These are phyloP conservation scores for Syzygium aqueum DNA, from an alignment of 345 rosid genomes.

Conservation along the genomic window DNA sequence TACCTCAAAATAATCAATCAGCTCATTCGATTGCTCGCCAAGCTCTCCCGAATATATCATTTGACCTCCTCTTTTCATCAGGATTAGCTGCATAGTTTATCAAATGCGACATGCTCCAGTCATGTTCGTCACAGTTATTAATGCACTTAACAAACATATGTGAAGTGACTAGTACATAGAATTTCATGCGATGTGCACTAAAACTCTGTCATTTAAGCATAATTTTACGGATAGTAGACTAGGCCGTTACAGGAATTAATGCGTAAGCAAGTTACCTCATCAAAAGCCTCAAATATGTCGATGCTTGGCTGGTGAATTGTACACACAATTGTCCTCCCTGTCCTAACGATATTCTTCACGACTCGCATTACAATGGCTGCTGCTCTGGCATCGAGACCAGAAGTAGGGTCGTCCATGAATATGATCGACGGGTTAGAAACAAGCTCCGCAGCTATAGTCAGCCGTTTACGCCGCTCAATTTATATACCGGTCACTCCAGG, in stretches of 20 bases:
- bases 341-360: constrained; percentile 4
- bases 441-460: constrained; percentile 10
- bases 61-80: constrained; percentile 16
- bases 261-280: not conserved
- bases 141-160: not conserved
- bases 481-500: constrained; percentile 8
- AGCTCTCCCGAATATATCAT: constrained; percentile 13
- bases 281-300: constrained; percentile 8
- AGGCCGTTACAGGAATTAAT: not conserved
- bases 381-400: constrained; percentile 9
- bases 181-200: not conserved
- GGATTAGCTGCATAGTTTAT: constrained; percentile 9
- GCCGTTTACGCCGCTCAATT: constrained; percentile 6
- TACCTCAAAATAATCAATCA: constrained; percentile 15
- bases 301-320: constrained; percentile 16
- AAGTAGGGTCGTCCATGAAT: constrained; percentile 14
- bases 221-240: not conserved
- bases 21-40: constrained; percentile 6
- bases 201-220: not conserved
- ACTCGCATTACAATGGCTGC: constrained; percentile 9
- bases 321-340: constrained; percentile 14
- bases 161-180: not conserved
- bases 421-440: constrained; percentile 8
- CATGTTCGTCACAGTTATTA: not conserved
- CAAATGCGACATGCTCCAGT: not conserved